These are phyloP conservation scores for Salvia rosmarinus DNA, from an alignment of 257 asterid species.

Conservation along the genomic window DNA sequence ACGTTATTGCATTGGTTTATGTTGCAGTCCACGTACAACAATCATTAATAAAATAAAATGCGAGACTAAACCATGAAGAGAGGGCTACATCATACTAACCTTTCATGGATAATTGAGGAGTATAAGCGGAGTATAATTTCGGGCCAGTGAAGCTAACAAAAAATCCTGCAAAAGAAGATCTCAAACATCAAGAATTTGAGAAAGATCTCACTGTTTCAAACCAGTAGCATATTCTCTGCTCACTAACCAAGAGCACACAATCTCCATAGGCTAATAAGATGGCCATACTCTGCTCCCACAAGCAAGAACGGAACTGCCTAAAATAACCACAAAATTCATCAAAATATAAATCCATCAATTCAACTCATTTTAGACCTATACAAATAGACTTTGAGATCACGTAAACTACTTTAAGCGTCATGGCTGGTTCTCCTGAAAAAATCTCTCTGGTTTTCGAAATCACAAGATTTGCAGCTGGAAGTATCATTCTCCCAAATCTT, in stretches of 20 bases:
- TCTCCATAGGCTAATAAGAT: constrained; percentile 77
- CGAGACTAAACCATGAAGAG: not conserved
- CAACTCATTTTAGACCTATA: not conserved
- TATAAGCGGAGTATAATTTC: constrained; percentile 56
- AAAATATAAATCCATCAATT: not conserved
- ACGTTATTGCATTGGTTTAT: too few relatives aligned
- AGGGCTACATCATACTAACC: constrained; percentile 50
- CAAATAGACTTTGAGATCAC: not conserved
- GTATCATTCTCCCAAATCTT: constrained; percentile 62
- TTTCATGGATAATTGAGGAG: constrained; percentile 56
- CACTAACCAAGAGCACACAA: constrained; percentile 70
- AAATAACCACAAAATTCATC: not conserved
- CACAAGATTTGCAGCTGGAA: constrained; percentile 78
- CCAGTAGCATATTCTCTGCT: constrained; percentile 2
- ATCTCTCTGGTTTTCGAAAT: constrained; percentile 58
- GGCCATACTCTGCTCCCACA: constrained; percentile 90
- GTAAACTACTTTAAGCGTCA: constrained; percentile 72
- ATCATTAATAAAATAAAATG: not conserved
- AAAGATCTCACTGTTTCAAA: not conserved
- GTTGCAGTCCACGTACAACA: not conserved
- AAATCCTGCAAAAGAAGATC: constrained; percentile 54
- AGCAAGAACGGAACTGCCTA: constrained; percentile 79
- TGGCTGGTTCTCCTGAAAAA: constrained; percentile 95
- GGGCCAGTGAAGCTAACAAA: constrained; percentile 81
- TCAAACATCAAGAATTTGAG: constrained; percentile 1